These are phyloP conservation scores for Corylus heterophylla DNA, from an alignment of 306 rosid species.

Conservation along the genomic window DNA sequence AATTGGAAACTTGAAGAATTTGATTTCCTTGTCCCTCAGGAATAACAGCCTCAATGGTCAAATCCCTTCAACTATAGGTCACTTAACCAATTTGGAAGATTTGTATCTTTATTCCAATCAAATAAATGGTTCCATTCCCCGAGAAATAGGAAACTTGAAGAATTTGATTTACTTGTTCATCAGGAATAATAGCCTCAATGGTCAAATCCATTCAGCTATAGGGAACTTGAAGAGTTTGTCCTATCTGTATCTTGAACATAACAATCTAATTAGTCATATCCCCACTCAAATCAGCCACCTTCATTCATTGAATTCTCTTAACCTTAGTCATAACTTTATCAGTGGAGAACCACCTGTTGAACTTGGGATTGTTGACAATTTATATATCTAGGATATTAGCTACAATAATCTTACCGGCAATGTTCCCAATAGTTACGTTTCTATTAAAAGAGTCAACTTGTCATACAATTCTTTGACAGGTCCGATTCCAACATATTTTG, in stretches of 20 bases:
- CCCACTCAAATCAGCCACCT: no score
- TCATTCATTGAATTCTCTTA: no score
- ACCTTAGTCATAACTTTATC: not conserved
- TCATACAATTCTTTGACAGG: not conserved
- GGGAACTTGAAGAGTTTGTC: not conserved
- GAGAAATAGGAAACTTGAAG: not conserved
- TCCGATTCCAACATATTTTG: not conserved
- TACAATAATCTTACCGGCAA: not conserved
- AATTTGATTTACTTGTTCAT: not conserved
- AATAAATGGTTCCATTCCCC: not conserved
- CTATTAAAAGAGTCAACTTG: not conserved
- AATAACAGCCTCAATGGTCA: no score
- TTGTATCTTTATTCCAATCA: not conserved
- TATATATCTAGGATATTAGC: not conserved
- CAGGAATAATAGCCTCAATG: not conserved
- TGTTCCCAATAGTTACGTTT: not conserved
- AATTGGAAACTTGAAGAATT: not conserved
- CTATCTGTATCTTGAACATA: not conserved
- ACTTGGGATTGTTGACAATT: no score
- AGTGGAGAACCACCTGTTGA: not conserved
- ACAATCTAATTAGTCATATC: not conserved
- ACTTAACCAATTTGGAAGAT: not conserved
- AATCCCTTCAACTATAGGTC: no score
- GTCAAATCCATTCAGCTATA: not conserved
- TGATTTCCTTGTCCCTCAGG: no score